These are phyloP conservation scores for Sugiyamaella neomexicana DNA, from an alignment of 1,139 yeast species.

Conservation along the genomic window DNA sequence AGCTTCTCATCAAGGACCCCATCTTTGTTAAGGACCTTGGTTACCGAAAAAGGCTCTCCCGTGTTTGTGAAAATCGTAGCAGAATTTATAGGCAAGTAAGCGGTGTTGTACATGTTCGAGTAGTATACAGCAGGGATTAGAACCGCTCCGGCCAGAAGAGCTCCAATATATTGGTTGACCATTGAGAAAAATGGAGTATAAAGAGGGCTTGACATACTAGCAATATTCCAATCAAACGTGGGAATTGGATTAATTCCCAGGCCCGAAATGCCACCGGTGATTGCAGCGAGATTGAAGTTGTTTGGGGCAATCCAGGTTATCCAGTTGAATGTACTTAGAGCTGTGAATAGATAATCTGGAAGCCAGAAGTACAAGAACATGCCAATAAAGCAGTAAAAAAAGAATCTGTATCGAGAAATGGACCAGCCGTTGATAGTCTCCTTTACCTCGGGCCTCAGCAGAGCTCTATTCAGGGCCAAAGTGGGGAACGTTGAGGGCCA, in stretches of 20 bases:
- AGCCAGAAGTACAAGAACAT: slow-evolving; percentile 56
- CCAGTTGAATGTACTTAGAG: slow-evolving; percentile 57
- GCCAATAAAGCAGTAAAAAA: slow-evolving; percentile 40
- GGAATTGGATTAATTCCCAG: slow-evolving; percentile 55
- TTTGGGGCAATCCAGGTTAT: slow-evolving; percentile 60
- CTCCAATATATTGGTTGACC: slow-evolving; percentile 46
- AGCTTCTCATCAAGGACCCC: slow-evolving; percentile 37
- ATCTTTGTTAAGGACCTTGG: slow-evolving; percentile 42
- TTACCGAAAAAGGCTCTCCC: slow-evolving; percentile 47
- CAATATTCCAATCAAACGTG: slow-evolving; percentile 49
- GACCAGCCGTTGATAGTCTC: slow-evolving; percentile 46
- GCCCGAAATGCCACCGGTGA: slow-evolving; percentile 53
- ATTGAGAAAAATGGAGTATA: slow-evolving; percentile 46
- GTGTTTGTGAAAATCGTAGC: slow-evolving; percentile 49
- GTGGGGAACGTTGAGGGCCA: slow-evolving; percentile 42
- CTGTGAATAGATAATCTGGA: slow-evolving; percentile 52
- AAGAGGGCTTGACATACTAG: slow-evolving; percentile 47
- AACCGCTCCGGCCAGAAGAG: slow-evolving; percentile 36
- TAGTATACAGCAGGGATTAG: slow-evolving; percentile 45
- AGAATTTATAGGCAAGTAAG: slow-evolving; percentile 55
- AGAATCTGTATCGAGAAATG: slow-evolving; percentile 48
- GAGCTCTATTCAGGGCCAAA: slow-evolving; percentile 30
- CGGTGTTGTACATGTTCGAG: slow-evolving; percentile 53
- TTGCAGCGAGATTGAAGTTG: slow-evolving; percentile 52
- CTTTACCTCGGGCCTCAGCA: slow-evolving; percentile 47